These are phyloP conservation scores for Claviceps sp. DNA, from an alignment of 2,329 filamentous ascomycete genomes.

Conservation along the genomic window DNA sequence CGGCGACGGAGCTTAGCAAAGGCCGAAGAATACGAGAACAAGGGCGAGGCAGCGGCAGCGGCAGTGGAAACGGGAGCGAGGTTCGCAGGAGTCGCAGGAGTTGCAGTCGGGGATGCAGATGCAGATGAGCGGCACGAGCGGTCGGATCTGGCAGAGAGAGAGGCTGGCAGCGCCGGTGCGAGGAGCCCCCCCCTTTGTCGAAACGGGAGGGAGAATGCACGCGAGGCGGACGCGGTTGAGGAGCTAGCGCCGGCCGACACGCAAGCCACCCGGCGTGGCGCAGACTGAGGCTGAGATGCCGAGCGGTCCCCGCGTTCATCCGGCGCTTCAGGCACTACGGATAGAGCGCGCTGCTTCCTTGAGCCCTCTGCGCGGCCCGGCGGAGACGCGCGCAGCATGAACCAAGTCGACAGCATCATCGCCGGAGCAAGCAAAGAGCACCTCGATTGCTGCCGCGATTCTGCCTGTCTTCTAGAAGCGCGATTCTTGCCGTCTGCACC, in stretches of 20 bases:
- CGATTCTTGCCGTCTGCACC: too few species aligned
- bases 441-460: too few species aligned
- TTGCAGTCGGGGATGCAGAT: neutral
- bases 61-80: neutral
- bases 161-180: neutral
- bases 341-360: neutral
- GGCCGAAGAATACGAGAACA: neutral
- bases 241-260: neutral
- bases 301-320: neutral
- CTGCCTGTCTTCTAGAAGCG: too few species aligned
- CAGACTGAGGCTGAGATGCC: neutral
- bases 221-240: neutral
- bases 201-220: neutral
- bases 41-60: neutral
- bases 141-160: neutral
- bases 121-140: neutral
- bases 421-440: neutral
- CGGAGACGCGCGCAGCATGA: neutral
- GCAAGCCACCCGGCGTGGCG: conserved; percentile 1
- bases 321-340: conserved; percentile 1
- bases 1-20: conserved; percentile 1
- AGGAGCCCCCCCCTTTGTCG: neutral
- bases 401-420: neutral
- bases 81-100: neutral
- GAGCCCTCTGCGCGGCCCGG: neutral